A percentile compares a stretch with the other conserved stretches of the same genome.
phyloP scores from a whole-genome alignment of 306 rosid genomes.

The Cucumis sativus region Cucumber_9930_V3 NC_026655.2:170501-171000 shows the following conservation, averaged over 20 bases:
- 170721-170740: background rate
- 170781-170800: background rate
- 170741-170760: background rate
- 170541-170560: background rate
- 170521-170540: background rate
- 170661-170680: conserved; percentile 80
- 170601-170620: conserved; percentile 18
- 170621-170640: conserved; percentile 93
- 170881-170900: background rate
- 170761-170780: background rate
- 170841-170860: too few species aligned
- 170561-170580: background rate
- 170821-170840: too few species aligned
- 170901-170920: background rate
- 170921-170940: background rate
- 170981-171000: conserved; percentile 30
- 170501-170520: background rate
- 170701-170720: background rate
- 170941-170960: background rate
- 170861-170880: background rate
- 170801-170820: too few species aligned
- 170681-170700: conserved; percentile 46
- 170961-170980: background rate
- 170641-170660: conserved; percentile 91
- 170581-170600: background rate